phyloP scores from a whole-genome alignment of 208 protist genomes.

The Sergeia podlipaevii region DNA sequence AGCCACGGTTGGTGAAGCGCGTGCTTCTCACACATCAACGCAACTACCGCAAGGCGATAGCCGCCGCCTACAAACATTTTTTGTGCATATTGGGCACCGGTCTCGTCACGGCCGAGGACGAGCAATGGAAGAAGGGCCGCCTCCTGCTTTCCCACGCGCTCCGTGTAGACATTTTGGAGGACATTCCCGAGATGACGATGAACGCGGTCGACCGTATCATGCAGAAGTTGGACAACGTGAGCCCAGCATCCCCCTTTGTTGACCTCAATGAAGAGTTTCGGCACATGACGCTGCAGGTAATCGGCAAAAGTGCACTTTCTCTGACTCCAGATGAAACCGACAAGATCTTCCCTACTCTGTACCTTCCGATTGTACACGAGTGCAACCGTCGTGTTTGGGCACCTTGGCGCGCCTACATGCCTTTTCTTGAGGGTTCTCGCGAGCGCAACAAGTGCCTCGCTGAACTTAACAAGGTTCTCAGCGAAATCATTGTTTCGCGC shows the following conservation, averaged over 20 bases:
- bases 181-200: slow-evolving; percentile 73
- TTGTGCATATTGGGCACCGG: slow-evolving; percentile 87
- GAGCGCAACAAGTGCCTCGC: slow-evolving; percentile 65
- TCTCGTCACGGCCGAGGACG: slow-evolving; percentile 82
- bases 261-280: slow-evolving; percentile 88
- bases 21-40: slow-evolving; percentile 83
- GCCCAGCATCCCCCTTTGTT: slow-evolving; percentile 24
- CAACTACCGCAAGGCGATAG: slow-evolving; percentile 83
- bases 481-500: slow-evolving; percentile 62
- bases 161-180: slow-evolving; percentile 85
- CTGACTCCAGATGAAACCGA: slow-evolving; percentile 81
- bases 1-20: slow-evolving; percentile 73
- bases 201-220: slow-evolving; percentile 58
- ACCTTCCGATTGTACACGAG: slow-evolving; percentile 89
- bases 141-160: slow-evolving; percentile 78
- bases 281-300: slow-evolving; percentile 89
- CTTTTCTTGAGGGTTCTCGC: slow-evolving; percentile 63
- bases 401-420: slow-evolving; percentile 83
- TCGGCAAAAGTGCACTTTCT: slow-evolving; percentile 78
- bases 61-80: slow-evolving; percentile 85
- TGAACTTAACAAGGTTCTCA: slow-evolving; percentile 68
- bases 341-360: slow-evolving; percentile 83
- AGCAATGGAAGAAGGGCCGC: slow-evolving; percentile 85
- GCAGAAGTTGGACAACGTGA: slow-evolving; percentile 39
- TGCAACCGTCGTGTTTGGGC: slow-evolving; percentile 88